These are phyloP conservation scores for Fusarium proliferatum DNA, from an alignment of 2,329 filamentous ascomycete species.

Conservation along the genomic window DNA sequence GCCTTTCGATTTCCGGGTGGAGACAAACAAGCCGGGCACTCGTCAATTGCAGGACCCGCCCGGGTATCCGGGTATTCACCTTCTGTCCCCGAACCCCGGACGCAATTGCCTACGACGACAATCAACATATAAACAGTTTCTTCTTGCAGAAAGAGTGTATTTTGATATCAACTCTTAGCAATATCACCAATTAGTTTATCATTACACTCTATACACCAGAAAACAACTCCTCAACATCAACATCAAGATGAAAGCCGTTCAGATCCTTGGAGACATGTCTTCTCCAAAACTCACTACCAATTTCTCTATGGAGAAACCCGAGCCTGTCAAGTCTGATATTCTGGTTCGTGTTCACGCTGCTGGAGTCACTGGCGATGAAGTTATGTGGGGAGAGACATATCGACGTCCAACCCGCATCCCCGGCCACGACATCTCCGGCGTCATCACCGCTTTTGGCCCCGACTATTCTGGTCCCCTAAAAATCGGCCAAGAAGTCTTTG, in stretches of 20 bases:
- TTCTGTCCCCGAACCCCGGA: too few species aligned
- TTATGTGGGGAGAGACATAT: slow-evolving; percentile 50
- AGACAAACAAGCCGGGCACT: too few species aligned
- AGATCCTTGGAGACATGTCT: slow-evolving; percentile 43
- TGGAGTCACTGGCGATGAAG: slow-evolving; percentile 50
- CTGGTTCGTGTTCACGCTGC: slow-evolving; percentile 49
- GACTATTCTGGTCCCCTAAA: neutral
- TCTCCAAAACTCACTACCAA: slow-evolving; percentile 34
- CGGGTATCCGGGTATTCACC: slow-evolving; percentile 7
- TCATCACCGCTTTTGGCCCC: slow-evolving; percentile 39
- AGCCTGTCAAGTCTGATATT: slow-evolving; percentile 31
- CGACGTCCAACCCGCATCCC: slow-evolving; percentile 45
- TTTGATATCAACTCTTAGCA: neutral
- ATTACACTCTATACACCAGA: rapidly evolving
- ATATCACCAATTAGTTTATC: rapidly evolving
- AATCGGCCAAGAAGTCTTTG: neutral
- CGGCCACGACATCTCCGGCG: slow-evolving; percentile 52
- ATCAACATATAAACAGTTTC: neutral
- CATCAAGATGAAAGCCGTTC: slow-evolving; percentile 49
- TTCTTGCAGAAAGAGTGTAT: neutral
- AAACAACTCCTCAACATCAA: too few species aligned
- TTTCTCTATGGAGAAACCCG: slow-evolving; percentile 29
- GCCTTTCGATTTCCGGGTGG: neutral
- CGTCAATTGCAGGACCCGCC: neutral
- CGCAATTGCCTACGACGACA: rapidly evolving